Conservation (phyloP, 106 monocot genomes). For the Amphibolis antarctica region DNA sequence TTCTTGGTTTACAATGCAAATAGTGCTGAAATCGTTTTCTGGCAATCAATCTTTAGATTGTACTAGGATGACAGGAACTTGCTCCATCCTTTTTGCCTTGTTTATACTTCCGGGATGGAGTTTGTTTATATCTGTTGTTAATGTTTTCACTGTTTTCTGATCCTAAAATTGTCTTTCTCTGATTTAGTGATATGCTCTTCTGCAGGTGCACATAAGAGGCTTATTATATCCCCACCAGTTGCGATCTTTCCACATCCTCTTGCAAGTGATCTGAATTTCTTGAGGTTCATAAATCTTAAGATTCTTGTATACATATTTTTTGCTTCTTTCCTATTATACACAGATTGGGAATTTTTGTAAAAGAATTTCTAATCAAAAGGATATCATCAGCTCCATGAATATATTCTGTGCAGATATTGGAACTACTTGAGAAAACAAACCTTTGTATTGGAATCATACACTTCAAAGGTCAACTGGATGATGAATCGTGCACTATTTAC, state of each 20-base stretch:
- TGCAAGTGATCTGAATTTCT: constrained; percentile 88
- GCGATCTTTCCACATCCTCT: constrained; percentile 98
- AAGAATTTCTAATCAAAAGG: not conserved
- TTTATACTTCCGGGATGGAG: no score
- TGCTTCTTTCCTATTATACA: not conserved
- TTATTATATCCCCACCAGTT: constrained; percentile 85
- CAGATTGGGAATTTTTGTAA: not conserved
- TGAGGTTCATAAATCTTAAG: constrained; percentile 33
- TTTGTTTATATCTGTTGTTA: no score
- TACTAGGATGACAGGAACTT: no score
- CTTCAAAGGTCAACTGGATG: constrained; percentile 76
- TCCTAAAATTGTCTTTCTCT: no score
- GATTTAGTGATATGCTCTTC: not conserved
- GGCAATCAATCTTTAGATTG: no score
- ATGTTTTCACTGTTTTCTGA: no score
- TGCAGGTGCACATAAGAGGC: constrained; percentile 79
- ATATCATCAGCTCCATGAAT: not conserved
- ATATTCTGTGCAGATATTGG: constrained; percentile 64
- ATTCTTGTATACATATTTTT: not conserved
- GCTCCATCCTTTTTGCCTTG: no score
- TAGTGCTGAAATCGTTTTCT: no score
- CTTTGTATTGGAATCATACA: constrained; percentile 94
- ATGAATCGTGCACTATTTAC: constrained; percentile 97
- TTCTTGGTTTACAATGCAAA: no score
- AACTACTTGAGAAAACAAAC: constrained; percentile 99